Percentiles rank a stretch among this genome's conserved stretches.
Evolutionary conservation across 2,329 filamentous ascomycete genomes (phyloP).

Genomic region (Mycogone perniciosa): DNA sequence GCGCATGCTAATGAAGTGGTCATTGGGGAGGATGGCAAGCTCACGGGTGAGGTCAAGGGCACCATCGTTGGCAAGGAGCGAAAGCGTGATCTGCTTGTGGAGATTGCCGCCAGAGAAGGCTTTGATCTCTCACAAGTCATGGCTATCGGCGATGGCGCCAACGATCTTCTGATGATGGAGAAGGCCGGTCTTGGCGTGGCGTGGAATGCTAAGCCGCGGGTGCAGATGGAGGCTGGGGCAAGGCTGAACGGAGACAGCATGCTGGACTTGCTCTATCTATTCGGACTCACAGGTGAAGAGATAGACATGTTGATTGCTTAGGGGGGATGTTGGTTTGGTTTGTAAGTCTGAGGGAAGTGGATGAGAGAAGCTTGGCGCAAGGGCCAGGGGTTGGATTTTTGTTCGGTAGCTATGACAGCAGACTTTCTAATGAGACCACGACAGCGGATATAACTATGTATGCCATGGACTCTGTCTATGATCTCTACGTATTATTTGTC

Average conservation of each 20-base stretch:
- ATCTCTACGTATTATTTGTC: not conserved
- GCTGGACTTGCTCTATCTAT: conserved; percentile 65
- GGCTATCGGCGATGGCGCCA: conserved; percentile 75
- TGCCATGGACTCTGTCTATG: not conserved
- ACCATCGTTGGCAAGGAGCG: conserved; percentile 69
- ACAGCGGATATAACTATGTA: not conserved
- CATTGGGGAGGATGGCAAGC: conserved; percentile 46
- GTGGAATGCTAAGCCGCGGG: conserved; percentile 77
- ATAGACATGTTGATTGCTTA: conserved; percentile 21
- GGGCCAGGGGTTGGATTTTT: not conserved
- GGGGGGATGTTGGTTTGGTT: not conserved
- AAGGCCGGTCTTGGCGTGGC: conserved; percentile 71
- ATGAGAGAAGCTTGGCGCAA: not conserved
- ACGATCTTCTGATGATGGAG: conserved; percentile 74
- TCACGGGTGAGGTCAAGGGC: conserved; percentile 68
- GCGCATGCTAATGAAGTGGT: conserved; percentile 82
- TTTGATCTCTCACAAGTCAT: conserved; percentile 61
- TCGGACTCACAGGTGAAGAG: conserved; percentile 65
- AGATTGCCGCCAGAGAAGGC: conserved; percentile 63
- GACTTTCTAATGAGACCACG: not conserved
- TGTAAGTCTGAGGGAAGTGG: not conserved
- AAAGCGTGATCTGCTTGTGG: conserved; percentile 64
- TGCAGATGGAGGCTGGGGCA: conserved; percentile 70
- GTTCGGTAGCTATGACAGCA: not conserved
- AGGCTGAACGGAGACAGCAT: conserved; percentile 65